Conservation (phyloP, 306 rosid genomes). For the Pterocarpus santalinus region DNA sequence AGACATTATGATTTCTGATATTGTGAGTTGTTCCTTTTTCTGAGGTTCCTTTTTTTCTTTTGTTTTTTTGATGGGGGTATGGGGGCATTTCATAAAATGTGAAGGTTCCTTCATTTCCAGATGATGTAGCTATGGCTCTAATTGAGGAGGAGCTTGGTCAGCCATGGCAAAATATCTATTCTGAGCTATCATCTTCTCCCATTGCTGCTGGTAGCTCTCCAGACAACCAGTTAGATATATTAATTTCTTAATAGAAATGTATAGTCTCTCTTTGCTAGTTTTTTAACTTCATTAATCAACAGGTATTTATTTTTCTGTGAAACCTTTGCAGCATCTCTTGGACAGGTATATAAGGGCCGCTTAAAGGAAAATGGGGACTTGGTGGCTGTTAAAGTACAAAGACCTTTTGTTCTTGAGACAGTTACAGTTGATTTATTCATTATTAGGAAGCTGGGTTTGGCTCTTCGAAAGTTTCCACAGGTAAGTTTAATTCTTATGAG, state of each 20-base stretch:
- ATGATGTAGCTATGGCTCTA: constrained; percentile 98
- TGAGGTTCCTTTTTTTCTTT: constrained; percentile 45
- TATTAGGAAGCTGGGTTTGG: constrained; percentile 91
- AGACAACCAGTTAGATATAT: constrained; percentile 52
- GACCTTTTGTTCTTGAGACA: constrained; percentile 98
- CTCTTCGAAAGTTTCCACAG: constrained; percentile 94
- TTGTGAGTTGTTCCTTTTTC: constrained; percentile 37
- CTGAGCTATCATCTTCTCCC: constrained; percentile 94
- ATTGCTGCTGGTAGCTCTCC: constrained; percentile 92
- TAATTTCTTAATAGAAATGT: constrained; percentile 40
- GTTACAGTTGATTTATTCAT: constrained; percentile 87
- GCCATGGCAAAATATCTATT: constrained; percentile 90
- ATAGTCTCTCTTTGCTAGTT: constrained; percentile 47
- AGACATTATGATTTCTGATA: constrained; percentile 31
- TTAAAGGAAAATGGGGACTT: constrained; percentile 91
- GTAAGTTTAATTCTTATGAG: constrained; percentile 54
- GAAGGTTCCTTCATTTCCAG: constrained; percentile 98
- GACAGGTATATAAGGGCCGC: constrained; percentile 97
- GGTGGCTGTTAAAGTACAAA: constrained; percentile 99
- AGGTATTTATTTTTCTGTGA: constrained; percentile 44
- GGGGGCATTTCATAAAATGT: constrained; percentile 52
- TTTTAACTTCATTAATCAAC: constrained; percentile 38
- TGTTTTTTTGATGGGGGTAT: constrained; percentile 40
- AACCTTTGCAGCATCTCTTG: constrained; percentile 89
- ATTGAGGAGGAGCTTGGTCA: constrained; percentile 97